Base-by-base conservation (phyloP, 257 asterid genomes). In the Dorcoceras hygrometricum region DNA sequence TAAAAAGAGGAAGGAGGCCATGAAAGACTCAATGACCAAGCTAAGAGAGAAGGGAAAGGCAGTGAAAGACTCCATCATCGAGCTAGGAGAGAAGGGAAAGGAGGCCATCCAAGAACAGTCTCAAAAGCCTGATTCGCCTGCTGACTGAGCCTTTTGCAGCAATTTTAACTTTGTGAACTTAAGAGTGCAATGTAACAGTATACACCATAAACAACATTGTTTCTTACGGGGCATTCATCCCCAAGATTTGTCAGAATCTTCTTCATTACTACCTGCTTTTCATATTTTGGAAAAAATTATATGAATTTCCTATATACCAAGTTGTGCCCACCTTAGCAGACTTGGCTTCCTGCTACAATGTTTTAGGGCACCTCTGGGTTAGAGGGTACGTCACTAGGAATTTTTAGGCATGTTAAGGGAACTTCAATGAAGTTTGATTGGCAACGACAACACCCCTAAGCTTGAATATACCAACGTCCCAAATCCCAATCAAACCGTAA, bases 1-100 rank as follows among this genome's bases (percentile, higher is more conserved):
- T 84, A 92, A 87, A 84, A 92, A 75, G 85, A 89, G 97, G 74
- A 92, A 84, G 76, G 95, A 92, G 62, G 96, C 91, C 74, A 81
- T 92, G 98, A 81, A 83, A 80, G 89, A 89, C 28, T 53, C 80
- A 25, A 73, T 84, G 9, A 80, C 85, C n/a, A 84, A 83, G 85
- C 75, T 83, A 34, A 83, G 82, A 73, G 91, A 82, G 51, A 81
- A 74, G 61, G 98, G 95, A 23, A 86, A 86, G 75, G n/a, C n/a
- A n/a, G n/a, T 92, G 98, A 81, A 83, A 80, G 89, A 89, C 28
- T 53, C 80, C 25, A 73, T 84, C 8, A 80, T 84, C n/a, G 83
- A 83, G 85, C 75, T 83, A 34, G 82, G 82, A 73, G 91, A 82
- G 51, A 81, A 74, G 61, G 98, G 95, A 23, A 86, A 86, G 75